Conservation (phyloP, 2,329 filamentous ascomycete species). For the Aspergillus texensis region DNA sequence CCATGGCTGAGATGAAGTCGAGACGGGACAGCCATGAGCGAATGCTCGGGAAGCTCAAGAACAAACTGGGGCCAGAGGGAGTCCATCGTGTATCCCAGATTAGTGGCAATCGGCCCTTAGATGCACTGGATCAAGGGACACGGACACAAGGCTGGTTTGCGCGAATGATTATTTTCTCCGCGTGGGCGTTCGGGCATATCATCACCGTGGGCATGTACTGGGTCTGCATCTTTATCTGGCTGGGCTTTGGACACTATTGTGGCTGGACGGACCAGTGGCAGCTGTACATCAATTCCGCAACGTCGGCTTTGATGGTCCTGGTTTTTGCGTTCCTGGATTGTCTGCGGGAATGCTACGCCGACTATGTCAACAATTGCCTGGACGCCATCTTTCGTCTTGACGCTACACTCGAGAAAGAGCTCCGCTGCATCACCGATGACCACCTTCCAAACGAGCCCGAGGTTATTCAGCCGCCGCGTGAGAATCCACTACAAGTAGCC, state of each 20-base stretch:
- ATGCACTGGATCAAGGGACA: not conserved
- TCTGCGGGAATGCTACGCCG: constrained; percentile 24
- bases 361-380: constrained; percentile 17
- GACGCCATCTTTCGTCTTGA: constrained; percentile 26
- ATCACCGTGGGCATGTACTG: constrained; percentile 19
- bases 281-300: constrained; percentile 13
- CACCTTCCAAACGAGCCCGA: constrained; percentile 36
- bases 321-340: constrained; percentile 32
- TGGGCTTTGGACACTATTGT: constrained; percentile 20
- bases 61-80: not conserved
- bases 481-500: constrained; percentile 37
- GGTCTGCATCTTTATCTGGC: constrained; percentile 23
- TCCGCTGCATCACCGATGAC: constrained; percentile 21
- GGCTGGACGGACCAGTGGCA: constrained; percentile 23
- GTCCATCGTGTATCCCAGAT: not conserved
- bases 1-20: constrained; percentile 22
- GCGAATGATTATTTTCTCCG: not conserved
- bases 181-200: constrained; percentile 18
- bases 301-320: constrained; percentile 46
- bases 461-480: constrained; percentile 33
- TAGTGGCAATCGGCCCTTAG: not conserved
- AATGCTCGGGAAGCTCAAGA: constrained; percentile 19
- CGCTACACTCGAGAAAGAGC: constrained; percentile 17
- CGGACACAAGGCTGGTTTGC: not conserved
- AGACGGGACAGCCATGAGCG: constrained; percentile 23